Evolutionary conservation across 2,329 filamentous ascomycete species (phyloP).

Genomic region (Zarea fungicola): DNA sequence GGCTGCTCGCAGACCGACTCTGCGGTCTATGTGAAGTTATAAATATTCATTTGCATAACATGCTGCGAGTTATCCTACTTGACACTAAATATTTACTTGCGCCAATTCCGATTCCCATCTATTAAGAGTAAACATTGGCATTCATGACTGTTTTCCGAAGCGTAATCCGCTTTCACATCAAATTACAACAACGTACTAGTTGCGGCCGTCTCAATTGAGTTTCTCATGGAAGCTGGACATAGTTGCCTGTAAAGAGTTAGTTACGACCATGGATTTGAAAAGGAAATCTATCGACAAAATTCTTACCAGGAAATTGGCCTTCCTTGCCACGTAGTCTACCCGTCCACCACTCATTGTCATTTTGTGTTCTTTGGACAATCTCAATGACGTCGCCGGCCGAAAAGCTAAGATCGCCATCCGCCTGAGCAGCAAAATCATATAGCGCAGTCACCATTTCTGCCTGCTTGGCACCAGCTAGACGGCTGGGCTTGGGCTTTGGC

Average conservation of each 20-base stretch:
- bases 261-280: too few relatives aligned
- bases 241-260: slow-evolving; percentile 21
- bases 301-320: slow-evolving; percentile 93
- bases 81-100: not conserved
- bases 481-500: slow-evolving; percentile 71
- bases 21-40: not conserved
- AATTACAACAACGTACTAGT: not conserved
- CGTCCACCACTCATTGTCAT: slow-evolving; percentile 97
- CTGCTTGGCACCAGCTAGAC: slow-evolving; percentile 58
- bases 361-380: slow-evolving; percentile 74
- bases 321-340: slow-evolving; percentile 73
- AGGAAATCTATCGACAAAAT: too few relatives aligned
- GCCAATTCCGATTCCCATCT: slow-evolving; percentile 2
- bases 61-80: slow-evolving; percentile 10
- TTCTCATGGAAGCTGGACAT: slow-evolving; percentile 8
- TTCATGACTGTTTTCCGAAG: not conserved
- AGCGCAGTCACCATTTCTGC: slow-evolving; percentile 82
- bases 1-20: too few relatives aligned
- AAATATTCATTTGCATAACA: not conserved
- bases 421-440: slow-evolving; percentile 95
- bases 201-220: not conserved
- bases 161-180: not conserved
- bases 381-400: slow-evolving; percentile 84
- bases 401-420: slow-evolving; percentile 91
- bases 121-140: slow-evolving; percentile 6